Base-by-base conservation (phyloP, 371 early-diverging fungal species). In the Zychaea mexicana region DNA sequence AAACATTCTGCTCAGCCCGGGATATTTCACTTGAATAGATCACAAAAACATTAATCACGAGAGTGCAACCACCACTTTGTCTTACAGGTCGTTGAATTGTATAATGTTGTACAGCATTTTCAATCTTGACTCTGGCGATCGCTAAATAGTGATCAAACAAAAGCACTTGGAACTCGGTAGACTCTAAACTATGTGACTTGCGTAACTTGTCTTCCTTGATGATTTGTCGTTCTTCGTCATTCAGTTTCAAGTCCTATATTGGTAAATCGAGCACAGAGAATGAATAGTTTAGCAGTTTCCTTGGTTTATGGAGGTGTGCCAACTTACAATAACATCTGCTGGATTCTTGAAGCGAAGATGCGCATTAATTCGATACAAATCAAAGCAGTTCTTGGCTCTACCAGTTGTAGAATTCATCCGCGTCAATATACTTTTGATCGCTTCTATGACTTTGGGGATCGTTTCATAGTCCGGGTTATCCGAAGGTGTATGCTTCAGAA, bases 141-240 rank as follows among this genome's bases (percentile, higher is more conserved):
- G 96, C 73, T 17, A 97, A 75, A 47, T 85, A 83, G 75, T 97
- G 93, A 69, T 97, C 98, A 58, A 97, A 91, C 52, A 96, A 70
- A 65, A 94, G 90, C 21, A 95, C 85, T 59, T 83, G 83, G 2
- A 94, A 69, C 26, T 91, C 90, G 0, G 86, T 76, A 15, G 81
- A 74, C 32, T 90, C 90, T 5, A 6, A 13, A 15, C 84, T 68
- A 73, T 61, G 53, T 38, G 86, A 71, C 64, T 86, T 85, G 38
- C 87, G 76, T 46, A 89, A 89, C 65, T 96, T 81, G 26, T 84
- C 83, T 52, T 96, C 94, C 46, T 91, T 90, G 68, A 92, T 85
- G 31, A 95, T 76, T 19, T 92, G 58, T 17, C 96, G 83, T 26
- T 85, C 87, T 26, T 85, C 86, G 46, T 91, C 87, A 8, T 82